These are phyloP conservation scores for Botryotinia convoluta DNA, from an alignment of 2,329 filamentous ascomycete genomes.

Conservation along the genomic window DNA sequence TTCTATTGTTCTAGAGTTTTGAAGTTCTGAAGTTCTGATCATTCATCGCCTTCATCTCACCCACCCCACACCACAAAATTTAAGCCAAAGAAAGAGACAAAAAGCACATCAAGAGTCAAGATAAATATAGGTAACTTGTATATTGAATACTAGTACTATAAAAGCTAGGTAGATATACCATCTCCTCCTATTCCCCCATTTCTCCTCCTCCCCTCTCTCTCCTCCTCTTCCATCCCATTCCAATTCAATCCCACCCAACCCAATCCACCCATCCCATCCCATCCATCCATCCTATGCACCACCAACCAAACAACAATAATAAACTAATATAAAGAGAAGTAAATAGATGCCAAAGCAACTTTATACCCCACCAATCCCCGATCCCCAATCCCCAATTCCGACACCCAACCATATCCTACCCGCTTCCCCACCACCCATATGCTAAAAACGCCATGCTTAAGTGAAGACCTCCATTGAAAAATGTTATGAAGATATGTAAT, in stretches of 20 bases:
- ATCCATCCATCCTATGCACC: background rate
- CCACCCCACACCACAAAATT: too few species aligned
- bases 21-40: too few species aligned
- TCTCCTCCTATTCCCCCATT: background rate
- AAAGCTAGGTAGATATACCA: background rate
- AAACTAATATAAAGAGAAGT: background rate
- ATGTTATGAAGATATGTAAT: background rate
- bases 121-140: background rate
- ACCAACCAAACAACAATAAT: background rate
- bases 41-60: too few species aligned
- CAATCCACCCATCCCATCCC: background rate
- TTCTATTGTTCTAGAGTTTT: too few species aligned
- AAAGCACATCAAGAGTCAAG: background rate
- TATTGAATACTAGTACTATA: background rate
- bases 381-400: background rate
- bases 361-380: background rate
- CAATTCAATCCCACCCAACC: background rate
- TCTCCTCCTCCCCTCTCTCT: background rate
- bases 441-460: constrained; percentile 12
- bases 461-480: constrained; percentile 1
- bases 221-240: background rate
- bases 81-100: background rate
- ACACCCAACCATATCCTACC: constrained; percentile 3
- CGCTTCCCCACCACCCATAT: background rate
- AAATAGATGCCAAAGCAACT: background rate